A percentile compares a stretch with the other conserved stretches of the same genome.
phyloP scores from a whole-genome alignment of 768 basidiomycete genomes.

The Termitomyces sp. region DNA sequence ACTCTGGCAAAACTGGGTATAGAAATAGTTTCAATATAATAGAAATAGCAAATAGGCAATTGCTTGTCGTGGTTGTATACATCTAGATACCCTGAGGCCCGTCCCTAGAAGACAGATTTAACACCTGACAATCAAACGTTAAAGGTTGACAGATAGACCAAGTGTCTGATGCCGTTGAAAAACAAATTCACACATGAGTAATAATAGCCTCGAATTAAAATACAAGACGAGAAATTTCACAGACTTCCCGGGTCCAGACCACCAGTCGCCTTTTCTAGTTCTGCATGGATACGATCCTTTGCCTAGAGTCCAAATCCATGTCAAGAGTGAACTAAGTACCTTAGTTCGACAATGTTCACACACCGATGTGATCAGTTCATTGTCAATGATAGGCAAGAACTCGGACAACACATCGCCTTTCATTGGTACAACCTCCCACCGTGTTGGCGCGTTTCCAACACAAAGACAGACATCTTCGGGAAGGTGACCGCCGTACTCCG shows the following conservation, averaged over 20 bases:
- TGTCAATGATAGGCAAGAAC: slow-evolving; percentile 54
- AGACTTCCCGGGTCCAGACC: slow-evolving; percentile 1
- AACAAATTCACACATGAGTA: neutral
- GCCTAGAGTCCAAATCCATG: neutral
- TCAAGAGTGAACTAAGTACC: neutral
- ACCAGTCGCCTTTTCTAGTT: slow-evolving; percentile 6
- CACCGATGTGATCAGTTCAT: slow-evolving; percentile 52
- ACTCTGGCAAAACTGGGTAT: neutral
- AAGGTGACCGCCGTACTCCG: slow-evolving; percentile 65
- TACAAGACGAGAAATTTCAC: neutral
- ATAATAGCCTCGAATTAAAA: neutral
- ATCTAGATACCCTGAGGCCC: neutral
- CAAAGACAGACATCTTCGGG: slow-evolving; percentile 79
- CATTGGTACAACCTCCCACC: slow-evolving; percentile 62
- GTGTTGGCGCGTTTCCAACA: slow-evolving; percentile 69
- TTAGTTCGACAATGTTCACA: neutral
- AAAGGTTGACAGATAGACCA: neutral
- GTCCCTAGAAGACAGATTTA: neutral
- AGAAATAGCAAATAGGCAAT: neutral
- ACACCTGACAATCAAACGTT: neutral
- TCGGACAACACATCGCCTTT: slow-evolving; percentile 47
- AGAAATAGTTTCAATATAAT: neutral
- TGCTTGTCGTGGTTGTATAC: neutral
- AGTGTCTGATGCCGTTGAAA: neutral
- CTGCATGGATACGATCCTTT: slow-evolving; percentile 9